A percentile compares a stretch with the other conserved stretches of the same genome.
Conservation (phyloP, 805 yeast genomes). For the Wickerhamiella sergipiensis region DNA sequence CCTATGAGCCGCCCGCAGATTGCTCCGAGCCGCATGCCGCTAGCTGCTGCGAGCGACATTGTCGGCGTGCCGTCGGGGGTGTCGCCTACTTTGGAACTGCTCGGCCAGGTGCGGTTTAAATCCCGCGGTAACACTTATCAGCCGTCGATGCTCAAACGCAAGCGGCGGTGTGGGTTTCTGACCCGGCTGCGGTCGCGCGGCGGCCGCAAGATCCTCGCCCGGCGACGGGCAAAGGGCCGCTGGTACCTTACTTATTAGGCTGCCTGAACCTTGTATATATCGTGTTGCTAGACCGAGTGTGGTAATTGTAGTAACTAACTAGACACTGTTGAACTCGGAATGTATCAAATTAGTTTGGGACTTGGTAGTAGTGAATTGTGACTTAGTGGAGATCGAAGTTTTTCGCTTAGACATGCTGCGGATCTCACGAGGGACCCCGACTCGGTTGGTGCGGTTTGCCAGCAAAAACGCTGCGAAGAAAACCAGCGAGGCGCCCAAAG, state of each 20-base stretch:
- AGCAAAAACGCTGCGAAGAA: conserved; percentile 5
- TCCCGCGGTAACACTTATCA: conserved; percentile 91
- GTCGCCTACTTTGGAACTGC: background rate
- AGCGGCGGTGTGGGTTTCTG: conserved; percentile 79
- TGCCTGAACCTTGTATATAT: background rate
- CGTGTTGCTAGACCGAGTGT: too few relatives aligned
- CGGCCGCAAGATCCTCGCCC: conserved; percentile 65
- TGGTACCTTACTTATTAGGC: conserved; percentile 75
- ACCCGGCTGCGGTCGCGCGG: conserved; percentile 62
- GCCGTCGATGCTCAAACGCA: conserved; percentile 81
- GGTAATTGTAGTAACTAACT: too few relatives aligned
- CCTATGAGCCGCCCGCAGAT: conserved; percentile 1
- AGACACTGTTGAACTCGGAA: too few relatives aligned
- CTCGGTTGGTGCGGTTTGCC: conserved; percentile 5
- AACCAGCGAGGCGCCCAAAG: conserved; percentile 15
- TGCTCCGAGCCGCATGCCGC: background rate
- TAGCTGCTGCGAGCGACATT: background rate
- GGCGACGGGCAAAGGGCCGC: conserved; percentile 80
- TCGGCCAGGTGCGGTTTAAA: conserved; percentile 27
- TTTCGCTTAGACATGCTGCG: background rate
- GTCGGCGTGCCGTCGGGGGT: background rate
- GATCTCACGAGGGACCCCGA: background rate
- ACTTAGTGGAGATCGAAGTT: too few relatives aligned
- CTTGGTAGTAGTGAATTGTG: too few relatives aligned
- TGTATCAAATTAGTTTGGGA: too few relatives aligned